Percentiles rank a stretch among this genome's conserved stretches.
phyloP scores from a whole-genome alignment of 1,284 basidiomycete genomes.

The Taiwanofungus camphoratus region DNA sequence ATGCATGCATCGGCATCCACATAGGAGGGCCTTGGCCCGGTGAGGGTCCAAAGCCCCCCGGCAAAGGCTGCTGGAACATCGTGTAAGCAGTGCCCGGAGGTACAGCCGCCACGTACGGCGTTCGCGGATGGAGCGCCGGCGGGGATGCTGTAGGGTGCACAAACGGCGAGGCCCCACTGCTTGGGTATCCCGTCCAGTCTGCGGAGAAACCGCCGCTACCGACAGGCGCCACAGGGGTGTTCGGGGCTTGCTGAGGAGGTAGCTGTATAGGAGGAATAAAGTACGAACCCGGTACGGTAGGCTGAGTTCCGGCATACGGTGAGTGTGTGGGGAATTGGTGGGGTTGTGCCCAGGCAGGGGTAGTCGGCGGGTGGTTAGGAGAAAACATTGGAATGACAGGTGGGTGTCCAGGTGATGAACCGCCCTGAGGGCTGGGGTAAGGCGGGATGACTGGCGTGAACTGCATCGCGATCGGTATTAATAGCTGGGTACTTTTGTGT shows the following conservation, averaged over 20 bases:
- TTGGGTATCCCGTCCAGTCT: slow-evolving; percentile 26
- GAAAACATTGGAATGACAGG: slow-evolving; percentile 23
- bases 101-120: slow-evolving; percentile 11
- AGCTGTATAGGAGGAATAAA: slow-evolving; percentile 25
- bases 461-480: slow-evolving; percentile 12
- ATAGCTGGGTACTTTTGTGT: neutral
- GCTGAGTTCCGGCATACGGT: slow-evolving; percentile 11
- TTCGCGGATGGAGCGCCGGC: slow-evolving; percentile 9
- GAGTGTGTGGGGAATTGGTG: slow-evolving; percentile 12
- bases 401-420: slow-evolving; percentile 17
- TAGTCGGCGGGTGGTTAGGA: slow-evolving; percentile 11
- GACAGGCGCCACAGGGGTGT: slow-evolving; percentile 18
- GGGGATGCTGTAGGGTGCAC: slow-evolving; percentile 7
- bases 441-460: slow-evolving; percentile 20
- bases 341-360: slow-evolving; percentile 18
- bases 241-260: slow-evolving; percentile 11
- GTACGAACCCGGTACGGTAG: slow-evolving; percentile 26
- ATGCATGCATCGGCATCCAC: slow-evolving; percentile 7
- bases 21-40: neutral
- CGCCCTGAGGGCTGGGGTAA: slow-evolving; percentile 12
- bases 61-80: slow-evolving; percentile 19
- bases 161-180: slow-evolving; percentile 13
- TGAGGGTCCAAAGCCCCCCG: slow-evolving; percentile 4
- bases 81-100: slow-evolving; percentile 17
- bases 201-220: slow-evolving; percentile 18